Base-by-base conservation (phyloP, 2,329 filamentous ascomycete species). In the Trichoderma aggressivum region DNA sequence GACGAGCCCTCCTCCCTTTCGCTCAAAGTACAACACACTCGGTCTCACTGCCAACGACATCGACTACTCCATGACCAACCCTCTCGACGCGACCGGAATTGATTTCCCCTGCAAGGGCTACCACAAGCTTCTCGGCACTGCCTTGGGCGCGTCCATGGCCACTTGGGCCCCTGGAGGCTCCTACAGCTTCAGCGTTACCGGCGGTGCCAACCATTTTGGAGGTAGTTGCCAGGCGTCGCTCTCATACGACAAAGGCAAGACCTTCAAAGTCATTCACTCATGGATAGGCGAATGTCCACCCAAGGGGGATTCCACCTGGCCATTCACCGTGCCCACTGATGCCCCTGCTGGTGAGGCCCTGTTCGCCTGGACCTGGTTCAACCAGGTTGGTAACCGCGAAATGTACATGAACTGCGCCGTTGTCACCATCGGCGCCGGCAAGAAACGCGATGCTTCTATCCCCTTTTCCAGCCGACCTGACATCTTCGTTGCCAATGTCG, bases 371-470 rank as follows among this genome's bases (percentile, higher is more conserved):
- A 89, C 89, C 30, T 93, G 91, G 91, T 91, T 92, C 82, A 94
- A 94, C 84, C 84, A 89, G 74, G 81, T 91, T 53, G 92, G 92
- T 30, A 94, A 94, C 82, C 87, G 92, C 61, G 92, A 95, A 80
- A 92, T 92, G 88, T 96, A 96, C 86, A 94, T 94, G 91, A 93
- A 94, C 82, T 96, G 93, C 78, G 92, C 92, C 8, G 85, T 87
- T 65, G 87, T 94, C 75, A 88, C 87, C 73, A 89, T 94, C 78
- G 81, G 79, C 69, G 80, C 81, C 32, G 79, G 80, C 62, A 77
- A 78, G 69, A 76, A 74, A 12, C 74, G 73, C 36, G 73, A 70
- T 16, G 73, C 74, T 32, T 50, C 74, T 4, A 69, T 34, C 7
- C 65, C 83, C 61, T 89, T 92, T 78, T 81, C 83, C 71, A 79